These are phyloP conservation scores for Colletotrichum chrysophilum DNA, from an alignment of 2,329 filamentous ascomycete species.

Conservation along the genomic window DNA sequence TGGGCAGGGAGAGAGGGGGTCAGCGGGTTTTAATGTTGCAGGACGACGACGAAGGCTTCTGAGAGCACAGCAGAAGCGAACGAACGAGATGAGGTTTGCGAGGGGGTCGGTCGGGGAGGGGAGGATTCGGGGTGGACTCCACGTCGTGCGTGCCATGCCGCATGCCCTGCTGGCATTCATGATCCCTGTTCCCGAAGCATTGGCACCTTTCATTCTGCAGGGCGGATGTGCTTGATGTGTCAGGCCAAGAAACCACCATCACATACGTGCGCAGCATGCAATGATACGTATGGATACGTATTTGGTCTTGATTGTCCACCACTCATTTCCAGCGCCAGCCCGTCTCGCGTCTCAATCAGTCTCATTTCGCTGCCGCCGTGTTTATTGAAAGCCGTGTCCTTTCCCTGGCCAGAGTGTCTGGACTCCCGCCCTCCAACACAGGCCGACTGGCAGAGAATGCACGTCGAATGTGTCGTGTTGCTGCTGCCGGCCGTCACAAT, in stretches of 20 bases:
- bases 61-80: background rate
- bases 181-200: constrained; percentile 11
- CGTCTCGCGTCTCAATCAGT: background rate
- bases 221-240: constrained; percentile 1
- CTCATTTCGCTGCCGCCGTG: constrained; percentile 8
- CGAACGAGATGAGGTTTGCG: constrained; percentile 19
- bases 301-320: background rate
- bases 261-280: background rate
- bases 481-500: constrained; percentile 23
- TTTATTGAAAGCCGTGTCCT: background rate
- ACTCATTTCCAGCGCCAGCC: background rate
- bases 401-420: constrained; percentile 2
- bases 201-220: constrained; percentile 13
- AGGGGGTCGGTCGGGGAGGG: constrained; percentile 1
- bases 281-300: background rate
- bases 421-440: background rate
- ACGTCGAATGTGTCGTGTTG: background rate
- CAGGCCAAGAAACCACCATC: constrained; percentile 3
- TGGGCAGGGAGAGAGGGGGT: constrained; percentile 42
- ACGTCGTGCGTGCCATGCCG: constrained; percentile 11
- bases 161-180: constrained; percentile 1
- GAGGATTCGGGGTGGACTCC: constrained; percentile 18
- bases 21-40: constrained; percentile 43
- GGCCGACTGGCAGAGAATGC: background rate
- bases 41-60: constrained; percentile 12